phyloP scores from a whole-genome alignment of 257 asterid genomes.

The Anisodus tanguticus region DNA sequence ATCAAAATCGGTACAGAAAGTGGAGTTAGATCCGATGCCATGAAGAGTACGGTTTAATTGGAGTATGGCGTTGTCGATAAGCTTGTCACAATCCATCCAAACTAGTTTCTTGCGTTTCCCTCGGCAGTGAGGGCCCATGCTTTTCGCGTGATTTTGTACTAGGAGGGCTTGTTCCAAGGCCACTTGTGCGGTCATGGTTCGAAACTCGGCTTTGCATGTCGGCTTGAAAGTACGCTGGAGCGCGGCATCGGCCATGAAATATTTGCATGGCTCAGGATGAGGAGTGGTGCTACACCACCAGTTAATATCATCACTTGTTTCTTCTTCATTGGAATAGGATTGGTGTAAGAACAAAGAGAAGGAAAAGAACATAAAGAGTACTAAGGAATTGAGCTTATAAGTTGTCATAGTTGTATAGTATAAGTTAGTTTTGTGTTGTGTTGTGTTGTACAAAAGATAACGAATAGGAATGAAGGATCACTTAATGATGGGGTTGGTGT shows the following conservation, averaged over 20 bases:
- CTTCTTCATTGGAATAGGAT: conserved; percentile 23
- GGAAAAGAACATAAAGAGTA: conserved; percentile 26
- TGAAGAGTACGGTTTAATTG: conserved; percentile 56
- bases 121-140: conserved; percentile 31
- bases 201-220: conserved; percentile 48
- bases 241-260: conserved; percentile 45
- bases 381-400: conserved; percentile 24
- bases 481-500: background rate
- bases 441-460: background rate
- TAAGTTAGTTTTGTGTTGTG: background rate
- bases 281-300: conserved; percentile 76
- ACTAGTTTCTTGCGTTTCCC: conserved; percentile 43
- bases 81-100: conserved; percentile 55
- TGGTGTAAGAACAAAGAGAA: conserved; percentile 34
- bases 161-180: conserved; percentile 61
- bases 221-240: conserved; percentile 37
- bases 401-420: background rate
- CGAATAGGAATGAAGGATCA: conserved; percentile 11
- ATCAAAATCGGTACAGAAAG: conserved; percentile 41
- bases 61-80: conserved; percentile 51
- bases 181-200: conserved; percentile 46
- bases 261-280: conserved; percentile 61
- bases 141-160: conserved; percentile 39
- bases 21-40: conserved; percentile 40
- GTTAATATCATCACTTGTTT: conserved; percentile 39